Evolutionary conservation across 139 green algal genomes (phyloP), one percentile per base, ranked within the genome.

Genomic region (Volvox reticuliferus): DNA sequence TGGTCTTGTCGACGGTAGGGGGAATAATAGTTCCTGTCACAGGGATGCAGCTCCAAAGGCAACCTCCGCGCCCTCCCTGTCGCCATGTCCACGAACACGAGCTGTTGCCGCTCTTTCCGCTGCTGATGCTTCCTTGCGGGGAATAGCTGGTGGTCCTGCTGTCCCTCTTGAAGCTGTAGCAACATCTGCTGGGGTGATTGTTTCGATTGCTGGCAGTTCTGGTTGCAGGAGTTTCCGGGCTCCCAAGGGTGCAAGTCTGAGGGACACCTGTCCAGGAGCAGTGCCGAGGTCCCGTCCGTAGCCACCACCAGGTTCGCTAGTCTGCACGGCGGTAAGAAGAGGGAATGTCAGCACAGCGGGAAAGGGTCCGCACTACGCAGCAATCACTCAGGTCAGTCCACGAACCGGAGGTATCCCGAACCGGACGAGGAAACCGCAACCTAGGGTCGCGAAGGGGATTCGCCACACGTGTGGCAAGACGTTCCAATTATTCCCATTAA

Each of bases 81-180:
- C 20, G 33, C 20, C 33, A 88, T 24, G 36, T 89, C 84, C 68
- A 89, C 20, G 26, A 79, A 36, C 28, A 89, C 65, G 65, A 89
- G 84, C 37, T 44, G 84, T 35, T 30, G 71, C 21, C 22, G 84
- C 37, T 44, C 65, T 35, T 30, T 14, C 21, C 22, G 71, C 71
- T 79, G 71, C 21, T 20, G 71, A 9, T 73, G 65, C 21, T 73
- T 73, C 65, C 65, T 12, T 55, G 9, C 44, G 44, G 5, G 5
- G 5, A 9, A 55, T 55, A 14, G 44, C 44, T 55, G 44, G 5
- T 55, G 44, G 9, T 55, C 44, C 44, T 9, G 44, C 9, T 9
- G 44, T 55, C 5, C 44, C 65, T 73, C 16, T 12, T 73, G 65
- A 2, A 28, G 65, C 65, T 73, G 6, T 28, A 5, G 65, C 65